Base-by-base conservation (phyloP, 2,329 filamentous ascomycete genomes). In the Fusarium nelsonii region DNA sequence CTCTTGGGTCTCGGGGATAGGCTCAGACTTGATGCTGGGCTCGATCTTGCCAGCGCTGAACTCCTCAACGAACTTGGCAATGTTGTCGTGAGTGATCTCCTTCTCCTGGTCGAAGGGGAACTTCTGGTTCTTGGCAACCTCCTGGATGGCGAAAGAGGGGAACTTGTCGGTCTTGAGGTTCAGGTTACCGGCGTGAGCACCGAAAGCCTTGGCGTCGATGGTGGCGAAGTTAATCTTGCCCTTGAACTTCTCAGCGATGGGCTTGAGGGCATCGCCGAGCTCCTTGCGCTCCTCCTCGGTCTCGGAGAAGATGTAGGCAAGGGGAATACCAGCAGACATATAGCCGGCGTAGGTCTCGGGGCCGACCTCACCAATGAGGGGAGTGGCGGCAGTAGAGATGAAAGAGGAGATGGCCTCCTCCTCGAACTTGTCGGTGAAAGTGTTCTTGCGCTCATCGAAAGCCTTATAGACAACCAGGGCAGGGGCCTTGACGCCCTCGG, bases 11-110 rank as follows among this genome's bases (percentile, higher is more conserved):
- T 97, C 94, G 68, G 96, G 96, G 74, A 98, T 90, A 60, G 94
- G 92, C 88, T 99, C 96, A 70, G 94, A 97, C 90, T 99, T 99
- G 88, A 99, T 92, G 87, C 92, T 97, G 75, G 96, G 92, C 82
- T 97, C 91, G 72, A 98, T 81, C 87, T 97, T 97, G 83, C 94
- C 96, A 66, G 88, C 87, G 63, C 90, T 84, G 80, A 94, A 97
- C 74, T 96, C 89, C 71, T 96, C 88, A 63, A 97, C 92, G 79
- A 98, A 99, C 74, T 89, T 84, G 80, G 87, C 88, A 77, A 99
- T 91, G 71, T 87, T 84, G 41, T 87, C 85, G 74, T 87, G 83
- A 72, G 88, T 92, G 75, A 99, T 88, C 81, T 92, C 88, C 84
- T 91, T 89, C 73, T 90, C 88, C 82, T 95, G 91, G 82, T 96